Base-by-base conservation (phyloP, 2,329 filamentous ascomycete species). In the Diaporthe ampelina region DNA sequence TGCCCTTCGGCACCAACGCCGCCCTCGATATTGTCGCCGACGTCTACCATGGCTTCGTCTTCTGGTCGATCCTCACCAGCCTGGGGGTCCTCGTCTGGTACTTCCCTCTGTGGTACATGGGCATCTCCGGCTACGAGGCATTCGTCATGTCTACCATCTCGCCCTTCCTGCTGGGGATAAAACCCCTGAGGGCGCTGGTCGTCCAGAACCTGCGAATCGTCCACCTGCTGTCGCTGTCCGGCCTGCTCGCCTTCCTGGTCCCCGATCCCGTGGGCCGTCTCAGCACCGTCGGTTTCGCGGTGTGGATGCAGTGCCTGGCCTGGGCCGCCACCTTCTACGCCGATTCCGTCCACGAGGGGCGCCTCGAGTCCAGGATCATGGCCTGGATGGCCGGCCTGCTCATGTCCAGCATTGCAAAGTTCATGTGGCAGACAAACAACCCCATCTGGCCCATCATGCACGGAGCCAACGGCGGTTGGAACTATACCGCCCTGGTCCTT, bases 71-170 rank as follows among this genome's bases (percentile, higher is more conserved):
- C 81, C 87, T 98, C 77, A 99, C 97, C 74, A 95, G 95, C 75
- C 88, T 99, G 70, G 95, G 95, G 35, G 88, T 99, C 58, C 88
- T 94, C 56, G 93, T 99, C 58, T 99, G 97, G 97, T 99, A 97
- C 84, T 99, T 99, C 82, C 97, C 97, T 19, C 90, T 99, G 15
- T 99, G 97, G 97, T 92, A 98, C 82, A 99, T 99, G 97, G 97
- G 97, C 37, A 97, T 99, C 75, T 98, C 96, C 5, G 97, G 97
- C 76, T 99, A 97, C 81, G 97, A 99, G 84, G 93, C 92, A 57
- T 88, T 97, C 77, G 92, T 99, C 80, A 93, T 98, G 91, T 91
- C 90, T 67, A 96, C 94, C 4, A 83, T 96, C 69, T 94, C 95
- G 6, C 97, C 97, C 0, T 87, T 95, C 52, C 83, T 98, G 26